Evolutionary conservation across 768 basidiomycete genomes (phyloP).

Genomic region (Naganishia friedmannii): DNA sequence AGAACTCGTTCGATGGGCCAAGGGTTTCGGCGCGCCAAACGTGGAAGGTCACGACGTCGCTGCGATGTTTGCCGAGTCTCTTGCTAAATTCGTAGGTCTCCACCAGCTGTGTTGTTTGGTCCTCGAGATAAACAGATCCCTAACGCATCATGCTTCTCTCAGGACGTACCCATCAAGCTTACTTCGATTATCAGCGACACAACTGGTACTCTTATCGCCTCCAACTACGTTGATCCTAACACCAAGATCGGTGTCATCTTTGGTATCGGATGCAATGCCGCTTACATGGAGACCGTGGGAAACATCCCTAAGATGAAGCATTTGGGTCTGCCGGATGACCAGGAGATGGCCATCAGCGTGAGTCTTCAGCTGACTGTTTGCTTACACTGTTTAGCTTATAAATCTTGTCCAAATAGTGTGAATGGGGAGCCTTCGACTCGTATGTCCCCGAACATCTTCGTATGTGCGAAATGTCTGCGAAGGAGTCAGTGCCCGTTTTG

Average conservation of each 20-base stretch:
- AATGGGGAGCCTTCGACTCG: slow-evolving; percentile 93
- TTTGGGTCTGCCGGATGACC: slow-evolving; percentile 62
- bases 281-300: slow-evolving; percentile 87
- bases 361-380: slow-evolving; percentile 57
- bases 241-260: slow-evolving; percentile 96
- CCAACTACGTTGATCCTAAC: slow-evolving; percentile 84
- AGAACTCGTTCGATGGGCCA: slow-evolving; percentile 98
- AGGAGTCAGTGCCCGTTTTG: slow-evolving; percentile 25
- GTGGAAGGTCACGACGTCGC: slow-evolving; percentile 94
- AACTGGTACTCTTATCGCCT: slow-evolving; percentile 94
- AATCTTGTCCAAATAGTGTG: slow-evolving; percentile 33
- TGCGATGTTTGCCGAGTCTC: slow-evolving; percentile 80
- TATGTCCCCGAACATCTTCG: slow-evolving; percentile 88
- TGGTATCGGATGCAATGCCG: slow-evolving; percentile 97
- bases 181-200: slow-evolving; percentile 95
- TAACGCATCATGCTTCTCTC: slow-evolving; percentile 10
- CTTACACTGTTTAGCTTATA: neutral
- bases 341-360: slow-evolving; percentile 91
- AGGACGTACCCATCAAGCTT: slow-evolving; percentile 79
- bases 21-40: slow-evolving; percentile 88
- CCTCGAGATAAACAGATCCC: neutral
- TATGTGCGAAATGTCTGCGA: slow-evolving; percentile 59
- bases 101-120: neutral
- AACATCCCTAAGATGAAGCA: slow-evolving; percentile 80
- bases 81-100: slow-evolving; percentile 68